Base-by-base conservation (phyloP, 2,329 filamentous ascomycete species). In the Cadophora sp. region DNA sequence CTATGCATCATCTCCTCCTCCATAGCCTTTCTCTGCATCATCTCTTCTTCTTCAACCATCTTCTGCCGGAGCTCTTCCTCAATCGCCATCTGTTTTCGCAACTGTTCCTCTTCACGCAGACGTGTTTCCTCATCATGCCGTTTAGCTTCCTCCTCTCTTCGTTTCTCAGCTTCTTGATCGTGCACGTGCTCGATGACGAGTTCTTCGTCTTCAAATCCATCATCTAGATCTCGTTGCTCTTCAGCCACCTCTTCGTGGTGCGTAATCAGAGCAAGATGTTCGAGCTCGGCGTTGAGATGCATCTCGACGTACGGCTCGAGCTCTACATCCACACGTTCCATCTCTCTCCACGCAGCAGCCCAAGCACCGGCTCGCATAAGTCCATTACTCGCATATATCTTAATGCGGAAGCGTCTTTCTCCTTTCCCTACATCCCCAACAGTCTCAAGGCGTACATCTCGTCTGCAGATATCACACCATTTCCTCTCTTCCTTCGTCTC, bases 281-380 rank as follows among this genome's bases (percentile, higher is more conserved):
- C 86, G 24, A 94, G 80, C 72, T 89, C 87, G 22, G 85, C 84
- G 64, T 89, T 84, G 14, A 91, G 77, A 1, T 83, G 80, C 0
- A 86, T 79, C 22, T 89, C 86, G 12, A 94, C 85, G 76, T 90
- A 87, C 3, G 96, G 92, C 74, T 92, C 88, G 63, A 99, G 88
- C 79, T 98, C 95, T 1, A 97, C 92, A 76, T 99, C 96, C 0
- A 98, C 93, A n/a, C 95, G 88, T 81, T 99, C 96, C 96, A 99
- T 99, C 80, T 98, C 95, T 73, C 89, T 92, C 95, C 95, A 99
- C 68, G 93, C 95, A 1, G 94, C 94, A 4, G 88, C 88, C 96
- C 96, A 99, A 0, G 96, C 95, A 0, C 93, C 93, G 5, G 93
- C 90, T 68, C 90, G 88, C 93, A 99, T 97, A 59, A 98, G 82